Evolutionary conservation across 164 flowering plant genomes (phyloP), one percentile per base, ranked within the genome.

Genomic region (Annona squamosa): DNA sequence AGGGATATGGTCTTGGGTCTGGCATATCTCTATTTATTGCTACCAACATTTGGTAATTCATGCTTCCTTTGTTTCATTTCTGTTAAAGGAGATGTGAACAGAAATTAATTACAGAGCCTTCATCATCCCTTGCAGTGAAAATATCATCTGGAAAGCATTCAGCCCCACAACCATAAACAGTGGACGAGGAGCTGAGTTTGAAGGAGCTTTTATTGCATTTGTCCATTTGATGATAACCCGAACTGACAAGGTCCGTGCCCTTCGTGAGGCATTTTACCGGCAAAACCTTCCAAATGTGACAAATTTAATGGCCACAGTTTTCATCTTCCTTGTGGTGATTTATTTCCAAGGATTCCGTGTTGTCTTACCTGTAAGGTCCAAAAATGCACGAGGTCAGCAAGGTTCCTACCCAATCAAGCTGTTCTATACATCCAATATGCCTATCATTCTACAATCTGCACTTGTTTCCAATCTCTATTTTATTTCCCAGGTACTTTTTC

Each of bases 361-460:
- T 48, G 87, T 84, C 72, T 77, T 86, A 56, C 89, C 89, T 42
- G 87, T 84, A 46, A 79, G 88, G 77, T 84, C 87, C 7, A 82
- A 81, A 79, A 84, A 81, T 79, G 86, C 89, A 6, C 82, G 84
- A 71, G 87, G 88, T 37, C 88, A 84, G 69, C 86, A 84, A 68
- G 87, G 88, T n/a, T 84, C 86, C 16, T 86, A 86, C 70, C 87
- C 88, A 10, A 86, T 86, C 69, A 86, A 86, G 80, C 78, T 86
- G 43, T 86, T 86, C 77, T 86, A 84, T 80, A 86, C 87, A 16
- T 86, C 86, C 75, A 84, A 86, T 79, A 86, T 86, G 88, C 88
- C 88, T 6, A 86, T 86, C 68, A 86, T 86, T 73, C 83, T 84
- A 26, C 87, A 86, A 45, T 84, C 89, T 74, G 86, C 89, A 4